Evolutionary conservation across 768 basidiomycete species (phyloP), one percentile per base, ranked within the genome.

Genomic region (Kwoniella dejecticola): DNA sequence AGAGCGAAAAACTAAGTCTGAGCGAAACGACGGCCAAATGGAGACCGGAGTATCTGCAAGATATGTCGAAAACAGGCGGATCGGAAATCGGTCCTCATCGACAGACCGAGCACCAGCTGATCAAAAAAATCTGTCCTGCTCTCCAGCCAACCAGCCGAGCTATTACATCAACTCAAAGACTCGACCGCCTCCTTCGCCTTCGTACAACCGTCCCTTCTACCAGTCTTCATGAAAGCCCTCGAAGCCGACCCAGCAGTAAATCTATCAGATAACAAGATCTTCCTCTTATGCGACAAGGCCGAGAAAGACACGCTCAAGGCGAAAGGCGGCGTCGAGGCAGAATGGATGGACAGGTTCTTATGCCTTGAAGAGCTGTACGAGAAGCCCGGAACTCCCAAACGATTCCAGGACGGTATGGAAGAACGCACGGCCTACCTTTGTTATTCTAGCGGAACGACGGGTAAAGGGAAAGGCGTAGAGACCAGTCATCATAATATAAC

Each of bases 131-230:
- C n/a, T n/a, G n/a, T n/a, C n/a, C n/a, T n/a, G n/a, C n/a, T n/a
- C n/a, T n/a, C n/a, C n/a, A 92, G 89, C 70, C 88, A 85, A 3
- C 75, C 85, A 2, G 72, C 79, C 7, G 91, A 94, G 71, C 83
- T 93, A 0, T 82, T 81, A 0, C 85, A 85, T 76, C 91, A 94
- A 73, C 87, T 88, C 60, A 78, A 64, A 12, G 86, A 93, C 70
- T 87, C 86, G 53, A 79, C 83, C 2, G 87, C 91, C 0, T 81
- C 82, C 49, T 64, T 88, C 19, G 75, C 91, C 24, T 84, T 91
- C 57, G 82, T 84, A 11, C 84, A 85, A 59, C 88, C 89, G n/a
- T 81, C 84, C 0, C 81, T 88, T 4, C 63, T 89, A 1, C 72
- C 81, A 0, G 80, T 83, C n/a, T 85, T 85, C 12, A 79, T 83